phyloP scores from a whole-genome alignment of 768 basidiomycete genomes.

The Asterophora lycoperdoides region DNA sequence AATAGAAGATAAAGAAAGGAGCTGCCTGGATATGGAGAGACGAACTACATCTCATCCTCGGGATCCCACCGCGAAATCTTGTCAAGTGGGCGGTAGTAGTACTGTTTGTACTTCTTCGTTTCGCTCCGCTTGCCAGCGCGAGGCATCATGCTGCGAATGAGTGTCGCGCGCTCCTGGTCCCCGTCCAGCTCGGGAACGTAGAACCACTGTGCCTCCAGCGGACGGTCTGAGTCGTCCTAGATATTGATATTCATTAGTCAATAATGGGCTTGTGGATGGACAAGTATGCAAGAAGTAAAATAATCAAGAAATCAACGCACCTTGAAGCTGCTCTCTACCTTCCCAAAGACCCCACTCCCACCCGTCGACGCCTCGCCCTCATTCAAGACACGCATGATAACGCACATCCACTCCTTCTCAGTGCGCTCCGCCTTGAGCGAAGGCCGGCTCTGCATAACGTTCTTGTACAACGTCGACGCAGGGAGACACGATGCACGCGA shows the following conservation, averaged over 20 bases:
- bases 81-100: slow-evolving; percentile 72
- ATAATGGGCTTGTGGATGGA: too few species aligned
- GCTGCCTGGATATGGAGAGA: not conserved
- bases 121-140: slow-evolving; percentile 67
- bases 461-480: slow-evolving; percentile 46
- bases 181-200: slow-evolving; percentile 70
- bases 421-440: slow-evolving; percentile 37
- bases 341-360: slow-evolving; percentile 63
- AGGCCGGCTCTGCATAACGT: slow-evolving; percentile 51
- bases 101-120: slow-evolving; percentile 83
- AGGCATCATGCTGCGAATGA: slow-evolving; percentile 72
- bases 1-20: too few species aligned
- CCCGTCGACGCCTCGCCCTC: slow-evolving; percentile 33
- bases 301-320: slow-evolving; percentile 25
- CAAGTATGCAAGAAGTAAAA: too few species aligned
- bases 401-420: slow-evolving; percentile 44
- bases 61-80: slow-evolving; percentile 73
- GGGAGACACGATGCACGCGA: slow-evolving; percentile 67
- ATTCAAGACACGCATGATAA: slow-evolving; percentile 49
- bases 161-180: slow-evolving; percentile 63
- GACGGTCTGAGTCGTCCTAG: slow-evolving; percentile 46
- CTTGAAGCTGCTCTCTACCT: slow-evolving; percentile 63
- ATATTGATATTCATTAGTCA: too few species aligned
- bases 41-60: slow-evolving; percentile 52
- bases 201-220: slow-evolving; percentile 67